phyloP scores from a whole-genome alignment of 108 stramenopile species.

The Nitzschia putrida region DNA sequence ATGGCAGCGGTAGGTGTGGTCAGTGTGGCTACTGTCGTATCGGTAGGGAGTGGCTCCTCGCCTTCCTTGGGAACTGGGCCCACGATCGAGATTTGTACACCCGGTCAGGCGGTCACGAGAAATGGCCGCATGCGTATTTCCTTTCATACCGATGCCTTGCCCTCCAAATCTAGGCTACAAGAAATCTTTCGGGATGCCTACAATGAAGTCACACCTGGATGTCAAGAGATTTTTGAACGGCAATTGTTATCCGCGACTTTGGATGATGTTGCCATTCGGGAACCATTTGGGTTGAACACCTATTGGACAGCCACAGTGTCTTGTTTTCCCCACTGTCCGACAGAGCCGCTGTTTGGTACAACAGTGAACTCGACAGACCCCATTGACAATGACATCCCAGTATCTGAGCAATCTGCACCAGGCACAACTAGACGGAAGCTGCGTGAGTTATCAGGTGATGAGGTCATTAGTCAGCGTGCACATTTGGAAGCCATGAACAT shows the following conservation, averaged over 20 bases:
- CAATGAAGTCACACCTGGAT: slow-evolving; percentile 16
- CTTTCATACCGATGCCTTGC: slow-evolving; percentile 9
- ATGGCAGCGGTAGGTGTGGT: not conserved
- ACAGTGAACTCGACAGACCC: not conserved
- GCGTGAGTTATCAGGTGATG: not conserved
- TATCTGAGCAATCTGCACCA: not conserved
- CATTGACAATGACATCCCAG: not conserved
- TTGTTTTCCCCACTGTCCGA: slow-evolving; percentile 13
- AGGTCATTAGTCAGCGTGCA: not conserved
- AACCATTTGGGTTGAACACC: slow-evolving; percentile 13
- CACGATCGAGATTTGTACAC: slow-evolving; percentile 1
- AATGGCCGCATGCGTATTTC: slow-evolving; percentile 2
- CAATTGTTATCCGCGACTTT: slow-evolving; percentile 1
- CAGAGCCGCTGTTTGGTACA: slow-evolving; percentile 14
- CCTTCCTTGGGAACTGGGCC: not conserved
- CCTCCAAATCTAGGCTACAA: not conserved
- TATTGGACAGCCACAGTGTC: slow-evolving; percentile 16
- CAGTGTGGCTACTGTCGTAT: not conserved
- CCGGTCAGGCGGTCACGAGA: not conserved
- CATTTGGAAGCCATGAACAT: slow-evolving; percentile 7
- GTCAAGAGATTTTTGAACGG: slow-evolving; percentile 12
- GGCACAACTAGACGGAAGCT: not conserved
- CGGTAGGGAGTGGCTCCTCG: not conserved
- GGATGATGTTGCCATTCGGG: not conserved
- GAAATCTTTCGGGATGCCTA: slow-evolving; percentile 10